Evolutionary conservation across 805 yeast species (phyloP).

Genomic region (Ogataea neopini): DNA sequence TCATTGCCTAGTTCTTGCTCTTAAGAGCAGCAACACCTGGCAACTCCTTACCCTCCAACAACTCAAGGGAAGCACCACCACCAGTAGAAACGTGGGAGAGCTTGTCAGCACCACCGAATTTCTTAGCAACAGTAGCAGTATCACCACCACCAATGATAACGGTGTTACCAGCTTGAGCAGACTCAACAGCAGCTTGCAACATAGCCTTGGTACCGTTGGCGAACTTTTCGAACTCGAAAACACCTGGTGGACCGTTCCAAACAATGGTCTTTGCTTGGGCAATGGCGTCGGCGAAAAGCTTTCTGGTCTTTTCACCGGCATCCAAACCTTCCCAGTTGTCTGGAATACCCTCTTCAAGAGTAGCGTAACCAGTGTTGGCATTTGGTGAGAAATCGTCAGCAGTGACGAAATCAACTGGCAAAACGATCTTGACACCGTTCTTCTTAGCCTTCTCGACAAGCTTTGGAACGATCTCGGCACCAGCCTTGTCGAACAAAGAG

Average conservation of each 20-base stretch:
- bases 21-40: conserved; percentile 77
- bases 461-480: conserved; percentile 92
- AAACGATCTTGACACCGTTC: conserved; percentile 88
- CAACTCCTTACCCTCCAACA: conserved; percentile 96
- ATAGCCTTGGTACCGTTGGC: conserved; percentile 89
- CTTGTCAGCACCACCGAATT: conserved; percentile 94
- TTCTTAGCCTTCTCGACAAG: conserved; percentile 95
- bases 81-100: conserved; percentile 98
- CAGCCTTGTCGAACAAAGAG: conserved; percentile 90
- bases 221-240: conserved; percentile 93
- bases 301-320: conserved; percentile 86
- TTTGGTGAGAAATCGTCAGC: conserved; percentile 94
- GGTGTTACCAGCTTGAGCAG: conserved; percentile 85
- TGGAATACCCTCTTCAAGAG: conserved; percentile 90
- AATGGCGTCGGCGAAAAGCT: conserved; percentile 78
- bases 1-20: conserved; percentile 15
- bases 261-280: conserved; percentile 95
- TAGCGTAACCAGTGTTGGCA: conserved; percentile 81
- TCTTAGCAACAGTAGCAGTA: conserved; percentile 98
- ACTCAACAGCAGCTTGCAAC: conserved; percentile 84
- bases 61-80: conserved; percentile 99
- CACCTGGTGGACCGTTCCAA: conserved; percentile 99
- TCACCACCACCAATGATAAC: conserved; percentile 99
- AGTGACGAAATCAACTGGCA: conserved; percentile 95
- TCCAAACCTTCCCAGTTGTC: conserved; percentile 96